Evolutionary conservation across 208 protist species (phyloP).

Genomic region (Crithidia brevicula): DNA sequence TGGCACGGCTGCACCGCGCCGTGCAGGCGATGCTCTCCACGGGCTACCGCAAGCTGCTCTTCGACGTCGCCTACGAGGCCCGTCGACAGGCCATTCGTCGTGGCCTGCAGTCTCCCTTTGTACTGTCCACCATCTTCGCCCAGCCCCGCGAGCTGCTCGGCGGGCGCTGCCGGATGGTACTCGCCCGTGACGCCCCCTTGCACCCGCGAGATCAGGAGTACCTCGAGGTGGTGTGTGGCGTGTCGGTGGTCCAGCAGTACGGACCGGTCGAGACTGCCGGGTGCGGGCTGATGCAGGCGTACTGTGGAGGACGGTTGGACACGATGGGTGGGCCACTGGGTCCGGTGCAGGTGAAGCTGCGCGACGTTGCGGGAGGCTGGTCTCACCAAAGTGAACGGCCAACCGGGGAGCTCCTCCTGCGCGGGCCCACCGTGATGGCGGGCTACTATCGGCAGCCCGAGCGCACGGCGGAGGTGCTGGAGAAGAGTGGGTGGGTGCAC

Average conservation of each 20-base stretch:
- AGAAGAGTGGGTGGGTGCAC: constrained; percentile 66
- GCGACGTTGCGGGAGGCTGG: constrained; percentile 53
- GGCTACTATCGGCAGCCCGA: constrained; percentile 89
- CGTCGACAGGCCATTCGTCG: constrained; percentile 54
- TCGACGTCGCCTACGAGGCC: constrained; percentile 66
- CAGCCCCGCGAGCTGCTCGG: constrained; percentile 79
- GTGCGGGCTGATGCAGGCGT: constrained; percentile 42
- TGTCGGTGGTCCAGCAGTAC: constrained; percentile 61
- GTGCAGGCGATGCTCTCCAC: constrained; percentile 53
- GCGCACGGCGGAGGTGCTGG: constrained; percentile 64
- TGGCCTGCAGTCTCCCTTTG: constrained; percentile 76
- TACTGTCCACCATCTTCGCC: constrained; percentile 76
- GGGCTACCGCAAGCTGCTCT: constrained; percentile 53
- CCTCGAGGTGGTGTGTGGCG: constrained; percentile 69
- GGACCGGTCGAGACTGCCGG: constrained; percentile 53
- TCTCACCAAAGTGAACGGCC: constrained; percentile 36
- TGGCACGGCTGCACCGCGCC: constrained; percentile 53
- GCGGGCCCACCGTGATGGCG: constrained; percentile 58
- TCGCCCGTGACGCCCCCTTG: constrained; percentile 57
- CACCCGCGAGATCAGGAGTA: constrained; percentile 65
- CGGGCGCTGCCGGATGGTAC: constrained; percentile 58
- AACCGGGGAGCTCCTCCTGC: constrained; percentile 74
- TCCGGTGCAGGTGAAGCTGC: constrained; percentile 84
- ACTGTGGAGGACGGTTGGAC: constrained; percentile 32
- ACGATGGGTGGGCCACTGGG: constrained; percentile 57